Percentiles rank a stretch among this genome's conserved stretches.
These are phyloP conservation scores for Pseudogymnoascus sp. DNA, from an alignment of 2,329 filamentous ascomycete genomes.

Conservation along the genomic window DNA sequence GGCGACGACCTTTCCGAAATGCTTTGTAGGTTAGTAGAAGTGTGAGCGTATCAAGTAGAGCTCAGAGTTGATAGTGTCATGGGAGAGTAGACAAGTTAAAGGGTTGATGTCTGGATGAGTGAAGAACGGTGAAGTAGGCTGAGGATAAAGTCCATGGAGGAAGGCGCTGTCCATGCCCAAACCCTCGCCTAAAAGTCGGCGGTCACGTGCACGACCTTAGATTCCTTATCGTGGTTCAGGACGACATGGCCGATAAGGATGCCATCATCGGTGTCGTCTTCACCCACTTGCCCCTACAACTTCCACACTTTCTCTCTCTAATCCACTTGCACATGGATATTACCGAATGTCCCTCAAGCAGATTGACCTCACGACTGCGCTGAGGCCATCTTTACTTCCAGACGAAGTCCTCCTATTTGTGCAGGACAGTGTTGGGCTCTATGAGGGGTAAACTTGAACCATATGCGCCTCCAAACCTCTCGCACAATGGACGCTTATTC, in stretches of 20 bases:
- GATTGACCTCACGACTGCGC: conserved; percentile 90
- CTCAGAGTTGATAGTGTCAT: conserved; percentile 4
- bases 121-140: not conserved
- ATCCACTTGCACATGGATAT: conserved; percentile 32
- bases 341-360: conserved; percentile 94
- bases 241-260: not conserved
- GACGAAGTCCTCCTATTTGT: conserved; percentile 95
- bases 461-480: not conserved
- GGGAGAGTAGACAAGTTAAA: not conserved
- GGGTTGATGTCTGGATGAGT: not conserved
- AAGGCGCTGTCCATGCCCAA: not conserved
- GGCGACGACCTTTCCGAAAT: not conserved
- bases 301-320: not conserved
- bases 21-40: conserved; percentile 4
- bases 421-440: conserved; percentile 93
- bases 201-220: not conserved
- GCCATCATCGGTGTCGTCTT: not conserved
- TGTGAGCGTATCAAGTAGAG: conserved; percentile 4
- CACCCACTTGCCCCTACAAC: not conserved
- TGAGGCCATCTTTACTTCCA: conserved; percentile 83
- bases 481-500: conserved; percentile 12
- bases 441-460: conserved; percentile 69
- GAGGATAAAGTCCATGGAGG: not conserved
- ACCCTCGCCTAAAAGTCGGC: not conserved
- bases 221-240: not conserved